phyloP scores from a whole-genome alignment of 2,329 filamentous ascomycete genomes.

The Zasmidium cellare region DNA sequence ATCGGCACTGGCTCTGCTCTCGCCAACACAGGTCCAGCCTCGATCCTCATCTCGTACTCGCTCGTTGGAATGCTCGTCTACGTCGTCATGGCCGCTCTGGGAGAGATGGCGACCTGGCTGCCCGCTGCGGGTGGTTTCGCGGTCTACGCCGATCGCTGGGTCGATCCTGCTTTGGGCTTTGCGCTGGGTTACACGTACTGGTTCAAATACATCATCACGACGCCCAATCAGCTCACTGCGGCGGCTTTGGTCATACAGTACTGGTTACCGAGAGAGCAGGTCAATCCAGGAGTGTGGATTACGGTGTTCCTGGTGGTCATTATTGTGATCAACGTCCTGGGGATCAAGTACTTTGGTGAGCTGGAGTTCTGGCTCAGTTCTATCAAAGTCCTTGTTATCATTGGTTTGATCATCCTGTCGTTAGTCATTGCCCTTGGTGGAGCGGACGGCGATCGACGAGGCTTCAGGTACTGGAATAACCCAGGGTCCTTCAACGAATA shows the following conservation, averaged over 20 bases:
- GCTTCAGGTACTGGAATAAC: constrained; percentile 46
- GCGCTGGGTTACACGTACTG: constrained; percentile 62
- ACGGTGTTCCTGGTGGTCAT: constrained; percentile 54
- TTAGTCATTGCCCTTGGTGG: constrained; percentile 33
- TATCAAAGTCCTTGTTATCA: constrained; percentile 48
- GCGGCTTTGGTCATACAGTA: constrained; percentile 76
- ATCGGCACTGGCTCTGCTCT: constrained; percentile 61
- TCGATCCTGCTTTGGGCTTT: constrained; percentile 78
- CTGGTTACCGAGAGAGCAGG: constrained; percentile 59
- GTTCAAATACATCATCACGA: constrained; percentile 77
- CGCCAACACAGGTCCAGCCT: constrained; percentile 57
- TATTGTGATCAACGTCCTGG: constrained; percentile 49
- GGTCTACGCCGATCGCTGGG: constrained; percentile 76
- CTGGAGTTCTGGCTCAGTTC: constrained; percentile 52
- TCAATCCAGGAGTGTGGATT: constrained; percentile 61
- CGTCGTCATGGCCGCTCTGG: constrained; percentile 77
- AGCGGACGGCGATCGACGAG: constrained; percentile 33
- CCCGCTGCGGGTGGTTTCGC: constrained; percentile 78
- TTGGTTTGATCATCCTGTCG: constrained; percentile 47
- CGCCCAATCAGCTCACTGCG: constrained; percentile 81
- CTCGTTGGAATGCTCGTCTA: constrained; percentile 72
- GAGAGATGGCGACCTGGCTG: constrained; percentile 83
- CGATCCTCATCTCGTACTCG: constrained; percentile 71
- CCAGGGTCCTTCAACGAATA: constrained; percentile 48
- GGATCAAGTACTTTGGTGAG: constrained; percentile 62